Evolutionary conservation across 2,329 filamentous ascomycete genomes (phyloP), one percentile per base, ranked within the genome.

Genomic region (Zarea fungicola): DNA sequence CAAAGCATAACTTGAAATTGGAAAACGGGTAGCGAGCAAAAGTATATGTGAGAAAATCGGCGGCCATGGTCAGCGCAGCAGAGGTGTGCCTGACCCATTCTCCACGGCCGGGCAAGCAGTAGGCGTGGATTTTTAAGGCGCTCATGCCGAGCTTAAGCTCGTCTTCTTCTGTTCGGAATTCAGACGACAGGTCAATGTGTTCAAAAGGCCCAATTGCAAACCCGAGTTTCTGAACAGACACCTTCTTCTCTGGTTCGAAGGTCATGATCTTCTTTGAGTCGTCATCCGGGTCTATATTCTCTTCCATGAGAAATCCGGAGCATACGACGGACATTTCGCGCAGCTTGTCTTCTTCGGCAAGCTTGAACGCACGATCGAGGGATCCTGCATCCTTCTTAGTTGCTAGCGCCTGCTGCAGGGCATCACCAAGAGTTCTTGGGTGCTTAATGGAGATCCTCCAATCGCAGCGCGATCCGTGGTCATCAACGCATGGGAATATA

Each of bases 181-280:
- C 87, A 3, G 89, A 86, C 54, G 75, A 81, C 5, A 99, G 74
- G 61, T 96, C 89, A 46, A 97, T 84, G 57, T 92, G 86, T 65
- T 97, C 90, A 63, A 99, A 99, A 0, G 95, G 93, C 0, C 95
- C 93, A 49, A 97, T 81, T 3, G 90, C 88, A 65, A 99, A 96
- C 5, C 91, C 92, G 55, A 99, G 84, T 63, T 97, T 92, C 54
- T 91, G 87, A 2, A 92, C 85, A 1, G 90, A 84, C 8, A 93
- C 81, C 43, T 86, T 82, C 53, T 84, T 83, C 52, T 80, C 78
- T 42, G 87, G 85, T 48, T 83, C 81, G 62, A 97, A 99, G 0
- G 85, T 88, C 62, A 93, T 87, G 2, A 89, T 90, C 67, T 95
- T 96, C 63, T 89, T 90, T 21, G 81, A 83, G 47, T 87, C 77